Conservation (phyloP, 2,329 filamentous ascomycete genomes). For the Pseudocercospora fijiensis region DNA sequence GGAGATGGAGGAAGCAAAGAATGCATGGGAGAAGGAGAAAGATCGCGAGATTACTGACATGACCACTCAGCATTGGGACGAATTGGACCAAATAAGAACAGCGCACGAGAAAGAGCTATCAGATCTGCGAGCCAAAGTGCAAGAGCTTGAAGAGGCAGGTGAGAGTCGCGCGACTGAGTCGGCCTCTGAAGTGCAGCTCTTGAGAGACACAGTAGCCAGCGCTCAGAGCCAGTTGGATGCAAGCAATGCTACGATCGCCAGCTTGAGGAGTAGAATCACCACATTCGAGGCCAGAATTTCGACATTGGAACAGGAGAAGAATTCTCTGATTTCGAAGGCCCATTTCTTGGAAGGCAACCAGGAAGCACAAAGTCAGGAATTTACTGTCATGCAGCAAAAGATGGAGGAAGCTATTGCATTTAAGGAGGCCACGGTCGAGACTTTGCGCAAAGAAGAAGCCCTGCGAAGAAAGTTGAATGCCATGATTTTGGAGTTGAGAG, state of each 20-base stretch:
- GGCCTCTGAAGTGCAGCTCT: slow-evolving; percentile 50
- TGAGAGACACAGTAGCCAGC: slow-evolving; percentile 31
- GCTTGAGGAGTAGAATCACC: slow-evolving; percentile 56
- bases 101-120: slow-evolving; percentile 66
- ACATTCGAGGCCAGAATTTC: slow-evolving; percentile 54
- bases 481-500: slow-evolving; percentile 95
- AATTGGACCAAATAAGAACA: slow-evolving; percentile 63
- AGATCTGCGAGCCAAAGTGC: slow-evolving; percentile 56
- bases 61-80: slow-evolving; percentile 64
- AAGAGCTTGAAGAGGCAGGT: slow-evolving; percentile 51
- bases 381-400: slow-evolving; percentile 74
- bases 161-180: slow-evolving; percentile 56
- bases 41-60: slow-evolving; percentile 58
- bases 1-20: slow-evolving; percentile 51
- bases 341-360: slow-evolving; percentile 87
- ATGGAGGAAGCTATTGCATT: slow-evolving; percentile 73
- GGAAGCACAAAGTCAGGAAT: slow-evolving; percentile 83
- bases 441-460: slow-evolving; percentile 87
- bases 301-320: slow-evolving; percentile 71
- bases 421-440: slow-evolving; percentile 71
- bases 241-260: slow-evolving; percentile 62
- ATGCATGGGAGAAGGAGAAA: slow-evolving; percentile 44
- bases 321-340: slow-evolving; percentile 75
- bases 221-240: slow-evolving; percentile 29
- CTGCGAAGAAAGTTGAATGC: slow-evolving; percentile 90